Evolutionary conservation across 2,329 filamentous ascomycete genomes (phyloP), one percentile per base, ranked within the genome.

Genomic region (Leptosphaerulina australis): DNA sequence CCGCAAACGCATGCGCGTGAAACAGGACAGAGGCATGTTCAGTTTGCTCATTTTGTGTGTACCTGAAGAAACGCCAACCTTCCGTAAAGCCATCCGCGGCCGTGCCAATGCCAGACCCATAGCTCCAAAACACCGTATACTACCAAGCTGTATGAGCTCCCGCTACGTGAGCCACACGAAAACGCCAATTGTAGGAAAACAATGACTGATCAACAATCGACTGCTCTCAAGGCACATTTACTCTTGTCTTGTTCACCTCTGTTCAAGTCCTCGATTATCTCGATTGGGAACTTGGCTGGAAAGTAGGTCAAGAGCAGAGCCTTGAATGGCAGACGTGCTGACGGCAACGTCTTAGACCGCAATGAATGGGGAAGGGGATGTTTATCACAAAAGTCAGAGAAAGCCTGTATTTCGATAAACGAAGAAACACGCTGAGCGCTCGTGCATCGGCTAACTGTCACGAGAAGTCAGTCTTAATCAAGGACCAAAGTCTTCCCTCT

Each of bases 401-500:
- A 7, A 30, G n/a, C 3, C 17, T 30, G 28, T 15, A 28, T n/a
- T 22, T 30, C 26, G 28, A 43, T n/a, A n/a, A n/a, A n/a, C n/a
- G n/a, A n/a, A n/a, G n/a, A n/a, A n/a, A n/a, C n/a, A n/a, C n/a
- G n/a, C n/a, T n/a, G n/a, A n/a, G n/a, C n/a, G n/a, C n/a, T n/a
- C n/a, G n/a, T 5, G 39, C 11, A 15, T 43, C 15, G 2, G 22
- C 20, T 8, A 17, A n/a, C 20, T 46, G 26, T 30, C 5, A 22
- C 14, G 12, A 36, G 14, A 15, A 30, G 24, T 36, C 24, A 35
- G 20, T 37, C 15, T 35, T 17, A 12, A 44, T 47, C 33, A 50
- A 40, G 65, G 62, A 11, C 66, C 70, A 58, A 70, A 72, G 44
- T 74, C 71, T 53, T 73, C 71, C 38, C 71, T 59, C 56, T 74